Conservation (phyloP, 2,329 filamentous ascomycete species). For the Ascochyta viciae-villosae region DNA sequence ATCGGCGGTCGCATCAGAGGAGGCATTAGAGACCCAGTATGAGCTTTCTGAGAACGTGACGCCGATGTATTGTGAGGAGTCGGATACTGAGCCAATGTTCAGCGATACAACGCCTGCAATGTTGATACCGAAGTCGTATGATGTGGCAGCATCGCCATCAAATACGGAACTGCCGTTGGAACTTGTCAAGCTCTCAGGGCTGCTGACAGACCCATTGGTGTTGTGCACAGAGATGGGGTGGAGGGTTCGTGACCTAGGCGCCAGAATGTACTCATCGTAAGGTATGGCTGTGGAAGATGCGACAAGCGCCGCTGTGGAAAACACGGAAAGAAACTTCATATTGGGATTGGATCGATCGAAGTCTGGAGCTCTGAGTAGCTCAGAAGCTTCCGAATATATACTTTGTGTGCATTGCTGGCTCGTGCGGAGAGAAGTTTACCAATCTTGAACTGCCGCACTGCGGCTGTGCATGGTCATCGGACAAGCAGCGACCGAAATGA, state of each 20-base stretch:
- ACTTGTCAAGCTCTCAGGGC: slow-evolving; percentile 42
- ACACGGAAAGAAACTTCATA: slow-evolving; percentile 1
- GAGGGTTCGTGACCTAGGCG: slow-evolving; percentile 47
- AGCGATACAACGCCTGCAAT: slow-evolving; percentile 52
- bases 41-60: slow-evolving; percentile 53
- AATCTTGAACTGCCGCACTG: slow-evolving; percentile 4
- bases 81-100: slow-evolving; percentile 42
- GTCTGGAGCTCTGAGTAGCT: background rate
- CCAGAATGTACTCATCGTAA: slow-evolving; percentile 53
- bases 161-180: slow-evolving; percentile 44
- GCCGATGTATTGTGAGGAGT: slow-evolving; percentile 50
- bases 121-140: slow-evolving; percentile 53
- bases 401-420: background rate
- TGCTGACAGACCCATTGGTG: slow-evolving; percentile 50
- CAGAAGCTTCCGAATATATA: background rate
- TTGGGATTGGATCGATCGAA: background rate
- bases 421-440: background rate
- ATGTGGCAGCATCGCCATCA: slow-evolving; percentile 46
- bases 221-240: slow-evolving; percentile 44
- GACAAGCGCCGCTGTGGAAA: slow-evolving; percentile 2
- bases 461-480: background rate
- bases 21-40: slow-evolving; percentile 58
- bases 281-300: slow-evolving; percentile 18
- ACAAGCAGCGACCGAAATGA: slow-evolving; percentile 16
- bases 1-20: slow-evolving; percentile 57